These are phyloP conservation scores for Kondoa malvinella DNA, from an alignment of 768 basidiomycete genomes.

Conservation along the genomic window DNA sequence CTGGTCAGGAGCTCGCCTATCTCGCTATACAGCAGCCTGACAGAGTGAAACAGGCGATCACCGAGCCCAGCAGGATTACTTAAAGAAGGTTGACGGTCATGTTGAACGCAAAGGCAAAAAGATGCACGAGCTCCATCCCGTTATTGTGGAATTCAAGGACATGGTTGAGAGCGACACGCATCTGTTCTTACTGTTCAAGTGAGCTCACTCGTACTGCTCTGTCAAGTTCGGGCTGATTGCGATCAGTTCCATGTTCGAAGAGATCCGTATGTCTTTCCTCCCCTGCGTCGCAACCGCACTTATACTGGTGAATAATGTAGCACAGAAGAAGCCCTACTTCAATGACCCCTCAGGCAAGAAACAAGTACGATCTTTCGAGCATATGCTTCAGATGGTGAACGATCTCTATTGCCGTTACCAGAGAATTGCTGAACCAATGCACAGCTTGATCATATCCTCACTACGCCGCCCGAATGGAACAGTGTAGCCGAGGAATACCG, in stretches of 20 bases:
- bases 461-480: slow-evolving; percentile 36
- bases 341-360: too few species aligned
- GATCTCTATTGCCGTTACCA: neutral
- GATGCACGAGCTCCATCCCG: slow-evolving; percentile 28
- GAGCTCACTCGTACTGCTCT: too few species aligned
- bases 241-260: slow-evolving; percentile 30
- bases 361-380: neutral
- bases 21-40: too few species aligned
- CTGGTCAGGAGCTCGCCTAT: too few species aligned
- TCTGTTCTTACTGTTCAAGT: slow-evolving; percentile 31
- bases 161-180: slow-evolving; percentile 30
- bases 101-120: too few species aligned
- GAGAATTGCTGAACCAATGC: slow-evolving; percentile 31
- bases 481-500: slow-evolving; percentile 30
- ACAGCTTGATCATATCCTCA: slow-evolving; percentile 37
- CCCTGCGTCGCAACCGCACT: slow-evolving; percentile 27
- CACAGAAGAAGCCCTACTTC: slow-evolving; percentile 30
- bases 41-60: too few species aligned
- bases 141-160: slow-evolving; percentile 31
- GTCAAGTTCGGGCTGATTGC: too few species aligned
- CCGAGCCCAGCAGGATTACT: too few species aligned
- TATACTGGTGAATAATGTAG: slow-evolving; percentile 30
- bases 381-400: neutral
- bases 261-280: too few species aligned
- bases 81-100: too few species aligned